These are phyloP conservation scores for Monilinia fructicola DNA, from an alignment of 2,329 filamentous ascomycete species.

Conservation along the genomic window DNA sequence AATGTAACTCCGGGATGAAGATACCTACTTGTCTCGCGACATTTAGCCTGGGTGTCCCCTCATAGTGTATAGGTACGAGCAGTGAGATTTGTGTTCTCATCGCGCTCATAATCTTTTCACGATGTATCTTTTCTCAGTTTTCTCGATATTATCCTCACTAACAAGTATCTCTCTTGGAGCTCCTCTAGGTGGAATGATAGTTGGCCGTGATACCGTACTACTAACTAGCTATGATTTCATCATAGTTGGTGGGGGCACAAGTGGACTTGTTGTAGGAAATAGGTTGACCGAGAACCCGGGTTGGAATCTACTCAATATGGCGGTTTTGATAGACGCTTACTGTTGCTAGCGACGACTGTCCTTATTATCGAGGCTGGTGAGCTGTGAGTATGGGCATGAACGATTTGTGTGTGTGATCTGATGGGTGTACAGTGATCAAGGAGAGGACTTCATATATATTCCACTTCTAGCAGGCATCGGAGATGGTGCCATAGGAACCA, in stretches of 20 bases:
- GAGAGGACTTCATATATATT: constrained; percentile 21
- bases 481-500: constrained; percentile 34
- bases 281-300: constrained; percentile 22
- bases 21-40: background rate
- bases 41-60: background rate
- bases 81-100: background rate
- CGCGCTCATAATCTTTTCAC: background rate
- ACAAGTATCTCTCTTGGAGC: background rate
- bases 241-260: constrained; percentile 17
- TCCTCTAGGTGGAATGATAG: constrained; percentile 5
- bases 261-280: constrained; percentile 19
- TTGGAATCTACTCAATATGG: background rate
- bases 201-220: constrained; percentile 1
- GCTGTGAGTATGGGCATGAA: constrained; percentile 8
- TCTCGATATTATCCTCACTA: background rate
- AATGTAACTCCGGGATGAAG: background rate
- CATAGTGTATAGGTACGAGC: background rate
- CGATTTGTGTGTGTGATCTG: background rate
- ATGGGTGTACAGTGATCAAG: constrained; percentile 12
- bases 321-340: background rate
- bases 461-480: constrained; percentile 1
- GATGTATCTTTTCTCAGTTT: background rate
- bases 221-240: constrained; percentile 18
- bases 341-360: constrained; percentile 6
- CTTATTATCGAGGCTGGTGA: constrained; percentile 23